Base-by-base conservation (phyloP, 192 early-diverging fungal genomes). In the Coemansia javaensis region DNA sequence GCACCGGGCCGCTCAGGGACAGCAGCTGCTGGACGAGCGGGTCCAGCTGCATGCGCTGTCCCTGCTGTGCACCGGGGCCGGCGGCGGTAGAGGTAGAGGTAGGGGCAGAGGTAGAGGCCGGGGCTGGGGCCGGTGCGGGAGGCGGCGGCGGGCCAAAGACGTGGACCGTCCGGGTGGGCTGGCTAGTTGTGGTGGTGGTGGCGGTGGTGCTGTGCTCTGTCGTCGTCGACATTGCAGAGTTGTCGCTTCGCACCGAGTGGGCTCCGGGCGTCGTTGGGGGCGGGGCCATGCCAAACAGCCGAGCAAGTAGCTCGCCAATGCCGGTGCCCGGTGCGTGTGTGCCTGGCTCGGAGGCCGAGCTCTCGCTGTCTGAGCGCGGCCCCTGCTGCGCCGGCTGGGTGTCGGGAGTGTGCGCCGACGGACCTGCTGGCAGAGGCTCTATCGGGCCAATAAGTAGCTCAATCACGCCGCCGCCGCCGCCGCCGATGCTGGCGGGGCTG, bases 141-240 rank as follows among this genome's bases (percentile, higher is more conserved):
- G 20, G n/a, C n/a, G 31, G 7, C 31, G 40, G 12, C 30, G 37
- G 17, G 12, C 47, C 41, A 22, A 41, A 45, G 7, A 50, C 28
- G 31, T 36, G 49, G 5, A 36, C 38, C 15, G 13, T 17, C 6
- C 39, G 49, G 38, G 25, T 16, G 25, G n/a, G 21, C 18, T 37
- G 28, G 7, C 40, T 30, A 25, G 21, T 32, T 7, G 7, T 7
- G 25, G 25, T 27, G 27, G 22, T 39, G 20, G 40, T 50, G 47
- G 59, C 53, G 27, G 22, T 39, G 20, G 40, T 50, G 47, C 66
- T 58, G 42, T 70, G 54, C 33, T 70, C 66, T 4, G 66, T 70
- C 1, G 66, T 59, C 8, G 59, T 70, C 14, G 66, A 70, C 16
- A 36, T 10, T 30, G 54, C 50, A 11, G 66, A 70, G 16, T 53